Percentiles rank a stretch among this genome's conserved stretches.
Conservation (phyloP, 352 stramenopile species). For the Phytophthora sp. region DNA sequence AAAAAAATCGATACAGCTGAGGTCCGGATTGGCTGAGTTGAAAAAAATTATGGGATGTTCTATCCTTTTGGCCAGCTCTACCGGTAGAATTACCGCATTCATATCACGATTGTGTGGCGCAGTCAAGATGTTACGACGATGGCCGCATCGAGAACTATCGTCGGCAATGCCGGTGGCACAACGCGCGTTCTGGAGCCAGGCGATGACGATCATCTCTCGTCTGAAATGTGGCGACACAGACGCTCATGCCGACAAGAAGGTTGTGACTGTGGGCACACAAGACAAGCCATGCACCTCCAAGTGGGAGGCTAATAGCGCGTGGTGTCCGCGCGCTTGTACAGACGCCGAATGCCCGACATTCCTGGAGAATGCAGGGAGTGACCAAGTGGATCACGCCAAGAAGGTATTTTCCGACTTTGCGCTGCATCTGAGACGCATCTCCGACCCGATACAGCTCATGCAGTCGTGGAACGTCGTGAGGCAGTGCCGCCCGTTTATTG, state of each 20-base stretch:
- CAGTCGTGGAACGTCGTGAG: constrained; percentile 14
- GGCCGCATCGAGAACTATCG: not conserved
- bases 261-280: not conserved
- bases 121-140: not conserved
- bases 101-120: not conserved
- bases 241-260: not conserved
- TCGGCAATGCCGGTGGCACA: not conserved
- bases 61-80: too few species aligned
- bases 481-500: constrained; percentile 17
- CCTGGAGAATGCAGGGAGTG: not conserved
- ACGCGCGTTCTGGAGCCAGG: not conserved
- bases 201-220: not conserved
- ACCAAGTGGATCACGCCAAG: not conserved
- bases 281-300: not conserved
- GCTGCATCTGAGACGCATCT: constrained; percentile 1
- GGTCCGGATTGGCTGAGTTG: too few species aligned
- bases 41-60: too few species aligned
- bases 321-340: not conserved
- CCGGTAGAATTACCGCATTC: too few species aligned
- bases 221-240: not conserved
- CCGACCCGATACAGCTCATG: constrained; percentile 6
- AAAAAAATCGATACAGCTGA: too few species aligned
- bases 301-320: not conserved
- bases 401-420: constrained; percentile 5
- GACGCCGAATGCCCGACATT: constrained; percentile 1